These are phyloP conservation scores for Russula lepida DNA, from an alignment of 768 basidiomycete species.

Conservation along the genomic window DNA sequence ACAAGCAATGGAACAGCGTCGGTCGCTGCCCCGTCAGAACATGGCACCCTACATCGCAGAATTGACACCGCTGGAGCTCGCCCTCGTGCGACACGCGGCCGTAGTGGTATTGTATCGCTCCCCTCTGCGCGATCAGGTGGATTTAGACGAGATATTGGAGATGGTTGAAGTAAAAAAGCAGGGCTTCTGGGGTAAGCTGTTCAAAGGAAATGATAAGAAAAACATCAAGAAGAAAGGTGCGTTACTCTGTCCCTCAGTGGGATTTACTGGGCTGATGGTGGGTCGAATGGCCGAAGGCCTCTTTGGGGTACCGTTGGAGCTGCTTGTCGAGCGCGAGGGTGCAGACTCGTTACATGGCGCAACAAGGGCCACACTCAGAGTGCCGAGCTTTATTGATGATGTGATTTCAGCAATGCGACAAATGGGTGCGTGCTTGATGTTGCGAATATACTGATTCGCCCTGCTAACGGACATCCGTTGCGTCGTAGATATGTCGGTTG, in stretches of 20 bases:
- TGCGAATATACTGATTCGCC: not conserved
- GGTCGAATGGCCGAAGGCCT: constrained; percentile 48
- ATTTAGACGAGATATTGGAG: constrained; percentile 89
- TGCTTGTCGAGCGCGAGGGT: constrained; percentile 89
- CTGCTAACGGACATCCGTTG: not conserved
- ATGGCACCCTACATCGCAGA: constrained; percentile 80
- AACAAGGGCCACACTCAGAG: constrained; percentile 71
- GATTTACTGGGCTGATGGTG: constrained; percentile 12
- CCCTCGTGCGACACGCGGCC: constrained; percentile 88
- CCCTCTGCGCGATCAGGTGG: constrained; percentile 71
- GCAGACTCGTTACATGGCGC: constrained; percentile 92
- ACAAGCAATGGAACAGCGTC: constrained; percentile 79
- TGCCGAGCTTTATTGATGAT: constrained; percentile 98
- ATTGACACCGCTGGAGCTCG: constrained; percentile 73
- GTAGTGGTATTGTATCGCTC: constrained; percentile 72
- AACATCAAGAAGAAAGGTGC: constrained; percentile 80
- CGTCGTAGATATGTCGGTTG: constrained; percentile 87
- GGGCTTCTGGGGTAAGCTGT: constrained; percentile 93
- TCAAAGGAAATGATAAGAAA: constrained; percentile 86
- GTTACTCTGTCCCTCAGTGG: constrained; percentile 16
- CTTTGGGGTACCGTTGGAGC: constrained; percentile 87
- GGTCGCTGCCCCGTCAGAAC: constrained; percentile 70
- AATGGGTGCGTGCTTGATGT: constrained; percentile 65
- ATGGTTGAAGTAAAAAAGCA: constrained; percentile 88
- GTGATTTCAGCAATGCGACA: constrained; percentile 97